A percentile compares a stretch with the other conserved stretches of the same genome.
phyloP scores from a whole-genome alignment of 768 basidiomycete species.

The Mycena belliarum region DNA sequence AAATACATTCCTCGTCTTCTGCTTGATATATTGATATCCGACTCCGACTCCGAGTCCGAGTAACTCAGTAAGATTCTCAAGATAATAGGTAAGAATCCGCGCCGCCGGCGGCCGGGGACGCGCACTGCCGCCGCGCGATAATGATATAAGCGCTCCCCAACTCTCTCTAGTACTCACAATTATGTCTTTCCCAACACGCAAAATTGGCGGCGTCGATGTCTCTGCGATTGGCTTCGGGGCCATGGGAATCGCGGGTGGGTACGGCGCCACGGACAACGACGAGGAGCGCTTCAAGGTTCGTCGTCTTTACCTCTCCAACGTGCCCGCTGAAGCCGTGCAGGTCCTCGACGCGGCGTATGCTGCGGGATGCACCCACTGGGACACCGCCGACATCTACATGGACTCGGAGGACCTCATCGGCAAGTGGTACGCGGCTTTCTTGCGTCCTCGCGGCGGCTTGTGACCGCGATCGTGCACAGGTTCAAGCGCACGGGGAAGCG shows the following conservation, averaged over 20 bases:
- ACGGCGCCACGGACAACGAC: slow-evolving; percentile 48
- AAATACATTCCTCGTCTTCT: too few relatives aligned
- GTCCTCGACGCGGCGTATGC: slow-evolving; percentile 44
- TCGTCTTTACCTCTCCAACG: background rate
- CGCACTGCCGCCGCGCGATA: too few relatives aligned
- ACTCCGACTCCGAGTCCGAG: too few relatives aligned
- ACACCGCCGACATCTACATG: slow-evolving; percentile 49
- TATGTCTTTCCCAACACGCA: slow-evolving; percentile 27
- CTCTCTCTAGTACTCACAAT: too few relatives aligned
- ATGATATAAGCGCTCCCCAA: too few relatives aligned
- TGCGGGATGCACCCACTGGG: slow-evolving; percentile 48
- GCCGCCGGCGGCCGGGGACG: too few relatives aligned
- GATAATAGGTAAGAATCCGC: too few relatives aligned
- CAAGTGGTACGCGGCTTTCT: slow-evolving; percentile 36
- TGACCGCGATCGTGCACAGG: slow-evolving; percentile 25
- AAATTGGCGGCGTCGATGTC: slow-evolving; percentile 48
- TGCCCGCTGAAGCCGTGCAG: slow-evolving; percentile 19
- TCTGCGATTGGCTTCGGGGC: slow-evolving; percentile 60
- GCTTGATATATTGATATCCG: too few relatives aligned
- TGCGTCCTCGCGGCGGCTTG: background rate
- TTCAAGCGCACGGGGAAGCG: slow-evolving; percentile 43
- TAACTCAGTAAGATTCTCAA: too few relatives aligned
- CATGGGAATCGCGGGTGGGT: slow-evolving; percentile 56
- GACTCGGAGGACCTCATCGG: slow-evolving; percentile 46
- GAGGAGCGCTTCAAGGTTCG: slow-evolving; percentile 63